Conservation (phyloP, 2,329 filamentous ascomycete genomes). For the Paracorniculantispora psalliotae region DNA sequence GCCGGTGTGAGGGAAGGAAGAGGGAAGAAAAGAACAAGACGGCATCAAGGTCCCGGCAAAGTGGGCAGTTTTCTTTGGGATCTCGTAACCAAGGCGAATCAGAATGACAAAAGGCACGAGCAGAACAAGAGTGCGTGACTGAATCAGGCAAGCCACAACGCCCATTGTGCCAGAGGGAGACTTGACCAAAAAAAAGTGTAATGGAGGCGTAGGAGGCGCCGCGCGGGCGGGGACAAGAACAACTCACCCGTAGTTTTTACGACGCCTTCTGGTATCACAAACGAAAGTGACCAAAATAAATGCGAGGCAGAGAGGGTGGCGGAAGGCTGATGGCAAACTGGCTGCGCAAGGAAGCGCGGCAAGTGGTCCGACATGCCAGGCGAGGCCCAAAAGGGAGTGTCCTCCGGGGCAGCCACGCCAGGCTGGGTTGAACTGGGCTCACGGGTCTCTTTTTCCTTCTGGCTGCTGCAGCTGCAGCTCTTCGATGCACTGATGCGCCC, state of each 20-base stretch:
- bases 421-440: not conserved
- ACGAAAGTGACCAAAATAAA: too few relatives aligned
- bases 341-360: not conserved
- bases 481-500: conserved; percentile 5
- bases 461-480: not conserved
- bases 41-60: not conserved
- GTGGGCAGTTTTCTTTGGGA: not conserved
- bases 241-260: not conserved
- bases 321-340: not conserved
- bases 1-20: too few relatives aligned
- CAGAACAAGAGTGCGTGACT: not conserved
- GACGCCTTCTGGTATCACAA: too few relatives aligned
- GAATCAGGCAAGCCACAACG: conserved; percentile 1
- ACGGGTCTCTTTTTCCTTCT: not conserved
- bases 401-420: not conserved
- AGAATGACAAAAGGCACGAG: not conserved
- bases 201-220: not conserved
- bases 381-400: conserved; percentile 3
- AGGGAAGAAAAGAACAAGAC: not conserved
- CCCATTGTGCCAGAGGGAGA: not conserved
- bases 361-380: not conserved
- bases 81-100: not conserved
- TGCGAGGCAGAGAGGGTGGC: not conserved
- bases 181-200: not conserved
- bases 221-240: not conserved